phyloP scores from a whole-genome alignment of 2,329 filamentous ascomycete species.

The Cordyceps pruinosa region DNA sequence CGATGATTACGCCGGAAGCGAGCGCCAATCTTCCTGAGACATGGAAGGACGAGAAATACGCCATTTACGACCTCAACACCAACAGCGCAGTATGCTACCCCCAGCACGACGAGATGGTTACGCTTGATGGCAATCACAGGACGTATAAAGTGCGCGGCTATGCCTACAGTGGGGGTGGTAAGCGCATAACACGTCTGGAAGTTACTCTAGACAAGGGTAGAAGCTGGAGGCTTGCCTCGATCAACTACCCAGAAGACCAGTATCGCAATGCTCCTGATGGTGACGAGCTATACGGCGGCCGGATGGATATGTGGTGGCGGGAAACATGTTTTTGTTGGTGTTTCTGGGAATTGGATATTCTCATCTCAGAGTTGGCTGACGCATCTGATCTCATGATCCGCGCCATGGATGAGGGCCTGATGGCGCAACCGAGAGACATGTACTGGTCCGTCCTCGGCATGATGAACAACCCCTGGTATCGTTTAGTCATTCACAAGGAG shows the following conservation, averaged over 20 bases:
- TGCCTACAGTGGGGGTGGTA: conserved; percentile 80
- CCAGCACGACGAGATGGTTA: conserved; percentile 64
- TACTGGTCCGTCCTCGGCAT: conserved; percentile 93
- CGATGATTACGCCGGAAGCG: conserved; percentile 75
- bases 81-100: conserved; percentile 80
- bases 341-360: conserved; percentile 74
- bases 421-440: conserved; percentile 82
- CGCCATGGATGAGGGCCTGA: conserved; percentile 86
- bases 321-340: conserved; percentile 87
- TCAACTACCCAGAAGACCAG: conserved; percentile 78
- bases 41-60: conserved; percentile 87
- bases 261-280: conserved; percentile 59
- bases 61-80: conserved; percentile 84
- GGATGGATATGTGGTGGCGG: conserved; percentile 72
- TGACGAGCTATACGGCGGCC: conserved; percentile 65
- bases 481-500: conserved; percentile 68
- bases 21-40: conserved; percentile 65
- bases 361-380: conserved; percentile 51
- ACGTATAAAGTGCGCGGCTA: conserved; percentile 70
- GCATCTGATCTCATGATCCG: conserved; percentile 72
- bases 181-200: conserved; percentile 74
- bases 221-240: conserved; percentile 47
- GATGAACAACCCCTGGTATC: conserved; percentile 98
- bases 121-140: conserved; percentile 30
- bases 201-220: conserved; percentile 85